Evolutionary conservation across 805 yeast genomes (phyloP), one percentile per base, ranked within the genome.

Genomic region (Yamadazyma laniorum): DNA sequence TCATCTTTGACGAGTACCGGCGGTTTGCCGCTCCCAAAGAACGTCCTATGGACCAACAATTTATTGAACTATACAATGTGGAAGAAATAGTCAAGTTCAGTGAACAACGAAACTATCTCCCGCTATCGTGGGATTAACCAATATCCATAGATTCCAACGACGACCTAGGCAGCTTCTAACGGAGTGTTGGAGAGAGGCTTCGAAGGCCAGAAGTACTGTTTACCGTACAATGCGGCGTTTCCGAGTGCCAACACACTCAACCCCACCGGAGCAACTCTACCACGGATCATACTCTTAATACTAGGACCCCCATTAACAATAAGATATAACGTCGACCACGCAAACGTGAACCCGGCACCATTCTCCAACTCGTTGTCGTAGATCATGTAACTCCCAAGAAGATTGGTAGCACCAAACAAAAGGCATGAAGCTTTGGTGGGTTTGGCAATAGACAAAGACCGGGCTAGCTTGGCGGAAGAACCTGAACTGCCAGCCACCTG

Each of bases 1-100:
- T 91, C 79, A 93, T 91, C 14, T 89, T 93, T 55, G 98, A 93
- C 53, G 99, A 93, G 57, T 93, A 93, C 63, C 69, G 99, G 43
- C 75, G 91, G 52, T 93, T 89, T 66, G 95, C 98, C 6, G 84
- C 84, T 37, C 99, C 99, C 7, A 93, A 93, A 61, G 93, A 89
- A 40, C 72, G 99, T 47, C 95, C 97, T 12, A 71, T 93, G 68
- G 99, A 93, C 63, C 96, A 89, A 59, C 96, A 91, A 58, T 85
- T 91, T 53, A 91, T 91, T 43, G 99, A 93, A 63, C 70, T 88
- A 70, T 91, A 85, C 57, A 83, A 89, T 51, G 85, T 80, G 35
- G 55, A 64, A 4, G 81, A 76, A 39, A 77, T 85, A n/a, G 70
- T 68, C 12, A 59, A 70, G 31, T 72, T 67, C 47, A 89, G 89